Evolutionary conservation across 148 eudicot species (phyloP).

Genomic region (Camellia lanceoleosa): DNA sequence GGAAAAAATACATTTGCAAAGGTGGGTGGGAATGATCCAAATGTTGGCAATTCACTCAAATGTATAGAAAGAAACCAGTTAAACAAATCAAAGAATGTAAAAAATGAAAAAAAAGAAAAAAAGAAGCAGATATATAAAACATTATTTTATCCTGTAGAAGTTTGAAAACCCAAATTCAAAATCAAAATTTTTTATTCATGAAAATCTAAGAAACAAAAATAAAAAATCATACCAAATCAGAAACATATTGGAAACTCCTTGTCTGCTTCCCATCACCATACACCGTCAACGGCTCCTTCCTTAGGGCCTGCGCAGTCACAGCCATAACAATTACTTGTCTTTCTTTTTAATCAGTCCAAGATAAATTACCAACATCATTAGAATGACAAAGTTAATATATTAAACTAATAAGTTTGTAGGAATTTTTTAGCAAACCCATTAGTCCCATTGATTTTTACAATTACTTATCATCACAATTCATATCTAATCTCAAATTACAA

Average conservation of each 20-base stretch:
- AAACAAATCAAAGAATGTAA: neutral
- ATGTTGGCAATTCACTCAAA: too few species aligned
- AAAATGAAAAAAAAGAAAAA: neutral
- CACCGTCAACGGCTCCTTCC: constrained; percentile 94
- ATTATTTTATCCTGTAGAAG: neutral
- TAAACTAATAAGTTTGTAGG: too few species aligned
- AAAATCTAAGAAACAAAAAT: neutral
- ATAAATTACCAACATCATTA: too few species aligned
- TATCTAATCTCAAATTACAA: neutral
- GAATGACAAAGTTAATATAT: too few species aligned
- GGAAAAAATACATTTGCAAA: too few species aligned
- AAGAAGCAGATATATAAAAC: too few species aligned
- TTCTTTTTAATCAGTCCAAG: too few species aligned
- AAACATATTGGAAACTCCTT: constrained; percentile 91
- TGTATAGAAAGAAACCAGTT: neutral
- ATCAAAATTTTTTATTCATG: too few species aligned
- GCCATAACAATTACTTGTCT: constrained; percentile 35
- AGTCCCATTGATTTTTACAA: too few species aligned
- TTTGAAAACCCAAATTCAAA: neutral
- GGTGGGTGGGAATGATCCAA: too few species aligned
- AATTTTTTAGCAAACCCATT: too few species aligned
- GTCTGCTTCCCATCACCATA: constrained; percentile 99
- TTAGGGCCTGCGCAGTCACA: constrained; percentile 60
- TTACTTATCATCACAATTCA: neutral
- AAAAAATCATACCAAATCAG: constrained; percentile 58